Evolutionary conservation across 495 filamentous ascomycete species (phyloP).

Genomic region (Aspergillus mulundensis): DNA sequence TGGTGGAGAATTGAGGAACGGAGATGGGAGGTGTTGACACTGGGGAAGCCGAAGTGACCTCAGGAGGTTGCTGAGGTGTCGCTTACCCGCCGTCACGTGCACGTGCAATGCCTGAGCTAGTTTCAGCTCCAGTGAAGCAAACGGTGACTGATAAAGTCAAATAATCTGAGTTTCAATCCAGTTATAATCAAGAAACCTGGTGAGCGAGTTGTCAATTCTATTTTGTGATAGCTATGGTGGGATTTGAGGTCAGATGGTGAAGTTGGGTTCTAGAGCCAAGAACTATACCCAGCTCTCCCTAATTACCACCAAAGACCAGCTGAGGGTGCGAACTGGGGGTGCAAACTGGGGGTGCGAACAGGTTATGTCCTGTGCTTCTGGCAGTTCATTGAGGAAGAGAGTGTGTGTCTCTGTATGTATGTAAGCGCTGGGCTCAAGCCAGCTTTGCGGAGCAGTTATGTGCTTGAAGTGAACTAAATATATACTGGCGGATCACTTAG

Average conservation of each 20-base stretch:
- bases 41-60: slow-evolving; percentile 36
- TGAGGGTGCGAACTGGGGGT: too few relatives aligned
- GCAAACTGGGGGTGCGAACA: too few relatives aligned
- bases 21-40: slow-evolving; percentile 22
- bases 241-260: not conserved
- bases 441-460: too few relatives aligned
- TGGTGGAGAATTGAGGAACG: slow-evolving; percentile 15
- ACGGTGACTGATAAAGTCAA: not conserved
- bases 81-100: slow-evolving; percentile 43
- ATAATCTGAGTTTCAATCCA: not conserved
- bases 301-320: not conserved
- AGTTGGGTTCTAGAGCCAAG: not conserved
- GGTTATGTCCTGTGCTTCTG: too few relatives aligned
- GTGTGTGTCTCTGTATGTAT: too few relatives aligned
- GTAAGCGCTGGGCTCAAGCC: too few relatives aligned
- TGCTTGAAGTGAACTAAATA: too few relatives aligned
- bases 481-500: too few relatives aligned
- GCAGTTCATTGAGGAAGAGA: not conserved
- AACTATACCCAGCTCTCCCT: not conserved
- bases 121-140: not conserved
- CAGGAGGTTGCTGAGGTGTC: slow-evolving; percentile 51
- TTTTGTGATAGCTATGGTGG: not conserved
- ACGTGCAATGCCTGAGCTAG: slow-evolving; percentile 11
- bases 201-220: too few relatives aligned
- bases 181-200: too few relatives aligned